These are phyloP conservation scores for Phytophthora multivora DNA, from an alignment of 352 stramenopile genomes.

Conservation along the genomic window DNA sequence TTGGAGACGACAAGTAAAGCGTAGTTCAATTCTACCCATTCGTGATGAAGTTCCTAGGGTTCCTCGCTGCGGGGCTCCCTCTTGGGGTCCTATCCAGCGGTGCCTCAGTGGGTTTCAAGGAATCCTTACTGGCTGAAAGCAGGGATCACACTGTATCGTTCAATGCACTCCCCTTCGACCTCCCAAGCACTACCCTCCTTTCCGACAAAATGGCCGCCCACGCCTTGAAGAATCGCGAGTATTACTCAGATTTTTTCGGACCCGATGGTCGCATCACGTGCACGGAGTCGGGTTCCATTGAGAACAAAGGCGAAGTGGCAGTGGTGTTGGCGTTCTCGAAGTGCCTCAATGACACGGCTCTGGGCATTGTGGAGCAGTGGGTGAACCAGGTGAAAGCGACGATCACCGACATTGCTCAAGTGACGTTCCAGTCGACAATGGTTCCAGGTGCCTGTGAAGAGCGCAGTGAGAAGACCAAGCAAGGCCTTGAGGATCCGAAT, in stretches of 20 bases:
- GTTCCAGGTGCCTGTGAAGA: constrained; percentile 48
- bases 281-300: constrained; percentile 7
- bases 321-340: constrained; percentile 70
- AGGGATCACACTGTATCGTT: constrained; percentile 29
- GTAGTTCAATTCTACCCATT: background rate
- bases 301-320: constrained; percentile 25
- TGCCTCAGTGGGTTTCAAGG: constrained; percentile 29
- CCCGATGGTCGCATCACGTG: constrained; percentile 15
- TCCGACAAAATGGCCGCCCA: constrained; percentile 12
- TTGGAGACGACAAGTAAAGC: background rate
- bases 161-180: constrained; percentile 16
- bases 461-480: constrained; percentile 31
- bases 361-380: constrained; percentile 54
- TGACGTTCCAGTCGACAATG: constrained; percentile 46
- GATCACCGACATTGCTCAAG: constrained; percentile 1
- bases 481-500: constrained; percentile 13
- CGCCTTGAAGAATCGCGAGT: constrained; percentile 2
- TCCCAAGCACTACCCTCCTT: constrained; percentile 18
- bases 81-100: constrained; percentile 6
- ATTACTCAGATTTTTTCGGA: background rate
- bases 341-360: constrained; percentile 46
- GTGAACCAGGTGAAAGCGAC: constrained; percentile 33
- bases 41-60: constrained; percentile 26
- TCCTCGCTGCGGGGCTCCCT: constrained; percentile 20
- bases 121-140: constrained; percentile 24